Evolutionary conservation across 352 stramenopile genomes (phyloP).

Genomic region (Pythium periplocum): DNA sequence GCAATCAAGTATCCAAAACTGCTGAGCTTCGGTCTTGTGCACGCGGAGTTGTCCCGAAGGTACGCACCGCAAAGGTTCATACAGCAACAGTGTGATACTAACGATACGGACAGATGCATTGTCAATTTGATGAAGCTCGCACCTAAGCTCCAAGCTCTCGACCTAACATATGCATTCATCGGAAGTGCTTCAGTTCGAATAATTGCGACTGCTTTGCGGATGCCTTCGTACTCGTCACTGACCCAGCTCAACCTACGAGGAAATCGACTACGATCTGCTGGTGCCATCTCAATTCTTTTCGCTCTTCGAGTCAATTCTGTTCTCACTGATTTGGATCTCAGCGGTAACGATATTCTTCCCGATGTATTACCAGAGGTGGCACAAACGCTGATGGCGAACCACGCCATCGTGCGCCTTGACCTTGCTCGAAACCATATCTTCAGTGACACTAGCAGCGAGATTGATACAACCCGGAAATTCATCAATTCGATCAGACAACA

Average conservation of each 20-base stretch:
- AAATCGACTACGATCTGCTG: conserved; percentile 31
- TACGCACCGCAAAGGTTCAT: conserved; percentile 10
- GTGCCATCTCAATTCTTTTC: conserved; percentile 15
- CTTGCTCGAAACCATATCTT: conserved; percentile 9
- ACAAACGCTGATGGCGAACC: conserved; percentile 8
- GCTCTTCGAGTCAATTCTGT: conserved; percentile 20
- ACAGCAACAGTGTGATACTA: conserved; percentile 13
- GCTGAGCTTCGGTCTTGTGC: conserved; percentile 10
- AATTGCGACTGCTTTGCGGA: conserved; percentile 27
- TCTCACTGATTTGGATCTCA: conserved; percentile 26
- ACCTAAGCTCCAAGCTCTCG: conserved; percentile 18
- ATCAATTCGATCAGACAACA: background rate
- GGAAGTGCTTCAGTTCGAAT: conserved; percentile 27
- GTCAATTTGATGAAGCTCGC: conserved; percentile 28
- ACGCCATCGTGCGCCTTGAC: conserved; percentile 9
- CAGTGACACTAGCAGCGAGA: background rate
- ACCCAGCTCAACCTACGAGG: conserved; percentile 25
- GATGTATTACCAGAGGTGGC: conserved; percentile 14
- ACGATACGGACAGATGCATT: conserved; percentile 8
- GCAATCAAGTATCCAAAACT: background rate
- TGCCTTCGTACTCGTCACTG: conserved; percentile 25
- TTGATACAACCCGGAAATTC: background rate
- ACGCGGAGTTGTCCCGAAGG: conserved; percentile 22
- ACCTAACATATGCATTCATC: conserved; percentile 39
- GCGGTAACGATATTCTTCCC: conserved; percentile 30